Percentiles rank a stretch among this genome's conserved stretches.
These are phyloP conservation scores for Phytophthora aleatoria DNA, from an alignment of 352 stramenopile genomes.

Conservation along the genomic window DNA sequence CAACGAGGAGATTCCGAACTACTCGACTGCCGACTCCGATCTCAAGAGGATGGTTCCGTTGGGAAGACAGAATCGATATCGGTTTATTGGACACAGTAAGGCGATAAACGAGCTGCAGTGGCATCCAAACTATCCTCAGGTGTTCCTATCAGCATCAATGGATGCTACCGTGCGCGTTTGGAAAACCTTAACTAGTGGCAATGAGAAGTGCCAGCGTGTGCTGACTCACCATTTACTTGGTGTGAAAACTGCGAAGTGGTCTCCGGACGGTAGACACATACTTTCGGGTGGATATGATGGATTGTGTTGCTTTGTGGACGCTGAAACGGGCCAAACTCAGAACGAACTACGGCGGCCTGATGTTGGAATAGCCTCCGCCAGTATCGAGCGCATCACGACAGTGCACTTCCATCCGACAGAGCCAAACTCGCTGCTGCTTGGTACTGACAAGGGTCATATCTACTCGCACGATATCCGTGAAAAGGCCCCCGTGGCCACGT, in stretches of 20 bases:
- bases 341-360: constrained; percentile 11
- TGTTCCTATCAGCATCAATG: constrained; percentile 71
- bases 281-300: constrained; percentile 57
- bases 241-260: constrained; percentile 64
- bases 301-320: constrained; percentile 31
- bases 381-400: constrained; percentile 35
- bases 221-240: constrained; percentile 41
- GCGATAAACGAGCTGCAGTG: constrained; percentile 49
- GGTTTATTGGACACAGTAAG: constrained; percentile 39
- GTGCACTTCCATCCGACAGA: constrained; percentile 41
- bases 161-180: constrained; percentile 58
- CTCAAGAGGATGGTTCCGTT: constrained; percentile 5
- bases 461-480: constrained; percentile 44
- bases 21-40: background rate
- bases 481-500: constrained; percentile 15
- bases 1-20: background rate
- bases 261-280: constrained; percentile 44
- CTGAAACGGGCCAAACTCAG: constrained; percentile 34
- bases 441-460: constrained; percentile 41
- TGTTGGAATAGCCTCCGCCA: constrained; percentile 1
- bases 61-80: constrained; percentile 8
- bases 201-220: constrained; percentile 7
- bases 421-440: constrained; percentile 35
- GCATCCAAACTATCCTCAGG: constrained; percentile 35
- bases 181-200: constrained; percentile 16